Percentiles rank a stretch among this genome's conserved stretches.
These are phyloP conservation scores for Trichoderma afroharzianum DNA, from an alignment of 2,329 filamentous ascomycete species.

Conservation along the genomic window DNA sequence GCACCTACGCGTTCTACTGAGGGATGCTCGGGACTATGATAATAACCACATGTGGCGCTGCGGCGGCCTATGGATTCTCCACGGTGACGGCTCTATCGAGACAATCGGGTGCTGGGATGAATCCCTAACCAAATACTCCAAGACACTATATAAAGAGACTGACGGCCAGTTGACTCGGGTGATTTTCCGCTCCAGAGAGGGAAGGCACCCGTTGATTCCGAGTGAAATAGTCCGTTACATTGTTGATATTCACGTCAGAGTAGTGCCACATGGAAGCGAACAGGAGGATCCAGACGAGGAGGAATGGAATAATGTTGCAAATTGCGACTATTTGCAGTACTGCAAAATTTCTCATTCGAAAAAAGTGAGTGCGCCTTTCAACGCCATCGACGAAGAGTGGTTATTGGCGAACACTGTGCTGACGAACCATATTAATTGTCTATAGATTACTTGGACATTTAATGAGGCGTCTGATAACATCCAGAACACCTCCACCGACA, in stretches of 20 bases:
- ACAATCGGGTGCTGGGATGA: not conserved
- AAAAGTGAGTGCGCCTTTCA: not conserved
- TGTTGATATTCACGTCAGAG: not conserved
- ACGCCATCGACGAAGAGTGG: not conserved
- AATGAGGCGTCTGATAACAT: not conserved
- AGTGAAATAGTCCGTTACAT: not conserved
- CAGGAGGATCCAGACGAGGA: not conserved
- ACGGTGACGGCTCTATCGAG: not conserved
- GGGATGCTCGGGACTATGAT: too few species aligned
- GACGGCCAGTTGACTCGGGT: not conserved
- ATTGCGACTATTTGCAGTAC: not conserved
- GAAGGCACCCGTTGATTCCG: not conserved
- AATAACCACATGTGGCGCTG: not conserved
- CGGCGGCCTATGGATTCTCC: not conserved
- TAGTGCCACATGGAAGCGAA: not conserved
- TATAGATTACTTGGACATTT: not conserved
- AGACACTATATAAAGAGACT: not conserved
- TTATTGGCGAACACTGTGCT: not conserved
- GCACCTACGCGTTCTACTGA: not conserved
- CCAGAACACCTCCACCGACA: not conserved
- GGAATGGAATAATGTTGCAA: too few species aligned
- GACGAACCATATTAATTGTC: not conserved
- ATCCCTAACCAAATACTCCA: not conserved
- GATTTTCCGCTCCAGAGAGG: not conserved
- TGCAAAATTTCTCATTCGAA: not conserved